A percentile compares a stretch with the other conserved stretches of the same genome.
These are phyloP conservation scores for Populus euphratica DNA, from an alignment of 345 rosid genomes.

Conservation along the genomic window DNA sequence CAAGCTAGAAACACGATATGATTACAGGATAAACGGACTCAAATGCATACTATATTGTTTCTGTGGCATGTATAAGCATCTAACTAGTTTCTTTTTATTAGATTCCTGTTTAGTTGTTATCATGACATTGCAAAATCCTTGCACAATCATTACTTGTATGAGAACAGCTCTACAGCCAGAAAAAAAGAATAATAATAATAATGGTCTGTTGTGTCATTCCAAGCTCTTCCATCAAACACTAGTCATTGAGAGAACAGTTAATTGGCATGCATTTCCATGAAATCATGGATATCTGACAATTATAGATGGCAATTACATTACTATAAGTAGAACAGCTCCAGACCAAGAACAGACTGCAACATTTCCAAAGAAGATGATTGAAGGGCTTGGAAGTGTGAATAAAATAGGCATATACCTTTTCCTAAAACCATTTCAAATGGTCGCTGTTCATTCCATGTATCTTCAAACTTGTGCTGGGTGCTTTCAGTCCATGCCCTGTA, in stretches of 20 bases:
- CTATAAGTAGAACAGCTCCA: background rate
- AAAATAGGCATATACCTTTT: constrained; percentile 50
- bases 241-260: background rate
- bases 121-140: background rate
- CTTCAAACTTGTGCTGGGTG: constrained; percentile 84
- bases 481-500: constrained; percentile 80
- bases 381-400: background rate
- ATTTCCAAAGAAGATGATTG: background rate
- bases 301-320: background rate
- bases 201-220: background rate
- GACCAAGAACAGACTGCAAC: background rate
- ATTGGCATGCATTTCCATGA: background rate
- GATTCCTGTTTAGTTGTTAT: background rate
- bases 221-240: background rate
- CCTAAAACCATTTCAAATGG: constrained; percentile 78
- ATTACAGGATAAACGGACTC: background rate
- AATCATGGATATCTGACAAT: background rate
- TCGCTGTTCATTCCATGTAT: constrained; percentile 83
- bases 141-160: background rate
- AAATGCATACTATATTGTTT: background rate
- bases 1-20: background rate
- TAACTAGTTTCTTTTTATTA: background rate
- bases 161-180: background rate
- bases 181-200: too few relatives aligned
- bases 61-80: background rate